A percentile compares a stretch with the other conserved stretches of the same genome.
phyloP scores from a whole-genome alignment of 495 filamentous ascomycete species.

The Tuber microsphaerosporum region DNA sequence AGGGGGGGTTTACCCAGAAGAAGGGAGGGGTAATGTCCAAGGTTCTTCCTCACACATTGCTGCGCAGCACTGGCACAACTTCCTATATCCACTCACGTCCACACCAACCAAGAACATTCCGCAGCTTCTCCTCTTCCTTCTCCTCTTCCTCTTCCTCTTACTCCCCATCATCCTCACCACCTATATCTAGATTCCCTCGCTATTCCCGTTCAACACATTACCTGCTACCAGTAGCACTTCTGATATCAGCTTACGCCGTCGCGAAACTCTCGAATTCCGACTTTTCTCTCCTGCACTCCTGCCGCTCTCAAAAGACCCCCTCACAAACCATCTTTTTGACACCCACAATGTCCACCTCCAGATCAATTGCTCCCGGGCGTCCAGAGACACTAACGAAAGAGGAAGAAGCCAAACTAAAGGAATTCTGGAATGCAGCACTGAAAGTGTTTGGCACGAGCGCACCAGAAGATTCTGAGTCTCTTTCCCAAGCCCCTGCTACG shows the following conservation, averaged over 20 bases:
- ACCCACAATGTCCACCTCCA: conserved; percentile 32
- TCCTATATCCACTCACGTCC: conserved; percentile 13
- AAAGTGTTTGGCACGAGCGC: conserved; percentile 66
- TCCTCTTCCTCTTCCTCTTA: not conserved
- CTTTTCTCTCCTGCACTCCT: not conserved
- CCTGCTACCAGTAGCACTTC: not conserved
- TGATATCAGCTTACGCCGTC: not conserved
- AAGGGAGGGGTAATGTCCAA: conserved; percentile 19
- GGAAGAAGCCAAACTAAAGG: conserved; percentile 78
- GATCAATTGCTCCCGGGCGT: conserved; percentile 59
- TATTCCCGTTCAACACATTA: not conserved
- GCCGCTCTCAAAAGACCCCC: not conserved
- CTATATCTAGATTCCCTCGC: not conserved
- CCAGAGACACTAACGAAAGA: conserved; percentile 81
- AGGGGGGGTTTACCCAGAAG: not conserved
- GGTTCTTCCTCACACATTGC: conserved; percentile 23
- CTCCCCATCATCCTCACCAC: not conserved
- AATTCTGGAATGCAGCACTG: conserved; percentile 73
- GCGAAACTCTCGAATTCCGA: not conserved
- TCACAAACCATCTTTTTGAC: not conserved
- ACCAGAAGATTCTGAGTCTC: conserved; percentile 30
- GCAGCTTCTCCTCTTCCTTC: not conserved
- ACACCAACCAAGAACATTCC: conserved; percentile 12
- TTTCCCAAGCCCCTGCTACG: conserved; percentile 32
- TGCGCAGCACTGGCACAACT: conserved; percentile 15